Base-by-base conservation (phyloP, 208 protist species). In the Acanthamoeba rhysodes region DNA sequence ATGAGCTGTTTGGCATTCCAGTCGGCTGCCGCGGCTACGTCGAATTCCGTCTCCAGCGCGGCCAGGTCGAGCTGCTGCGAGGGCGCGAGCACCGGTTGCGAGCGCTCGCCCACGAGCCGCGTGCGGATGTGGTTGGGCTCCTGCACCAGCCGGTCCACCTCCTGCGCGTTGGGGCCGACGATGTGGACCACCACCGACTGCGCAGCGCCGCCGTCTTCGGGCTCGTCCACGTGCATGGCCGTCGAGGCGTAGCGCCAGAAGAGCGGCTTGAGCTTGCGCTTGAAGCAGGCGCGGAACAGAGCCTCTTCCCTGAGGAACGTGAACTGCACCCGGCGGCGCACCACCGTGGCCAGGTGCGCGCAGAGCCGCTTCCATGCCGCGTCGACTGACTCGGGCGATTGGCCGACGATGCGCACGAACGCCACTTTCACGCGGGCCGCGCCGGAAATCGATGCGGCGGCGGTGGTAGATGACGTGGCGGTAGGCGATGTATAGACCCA, bases 41-140 rank as follows among this genome's bases (percentile, higher is more conserved):
- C 66, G 34, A 72, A 72, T 8, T 29, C 29, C n/a, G 34, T 72
- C 66, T 72, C 66, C 4, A 72, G 66, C n/a, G 66, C 66, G 14
- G 66, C 9, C n/a, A 72, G 66, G 8, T 72, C 66, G 24, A 72
- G 66, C 29, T 8, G 29, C 66, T 16, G 66, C 66, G 24, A 9
- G n/a, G 12, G 2, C 9, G 9, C 10, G 29, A 22, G 29, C 9
- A 72, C 20, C 4, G 66, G 66, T 27, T 68, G 18, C 29, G 66
- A 72, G 29, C 24, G 66, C 27, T 72, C 66, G 29, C 29, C 20
- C 66, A 72, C 66, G 4, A 72, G 66, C 4, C 27, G 66, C 66
- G 66, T 72, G 66, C 66, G 66, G 66, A 72, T 72, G 66, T 37
- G 66, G 20, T 72, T 72, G 66, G 66, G 12, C 66, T 72, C 66